Evolutionary conservation across 768 basidiomycete species (phyloP).

Genomic region (Rossbeevera mucosa): DNA sequence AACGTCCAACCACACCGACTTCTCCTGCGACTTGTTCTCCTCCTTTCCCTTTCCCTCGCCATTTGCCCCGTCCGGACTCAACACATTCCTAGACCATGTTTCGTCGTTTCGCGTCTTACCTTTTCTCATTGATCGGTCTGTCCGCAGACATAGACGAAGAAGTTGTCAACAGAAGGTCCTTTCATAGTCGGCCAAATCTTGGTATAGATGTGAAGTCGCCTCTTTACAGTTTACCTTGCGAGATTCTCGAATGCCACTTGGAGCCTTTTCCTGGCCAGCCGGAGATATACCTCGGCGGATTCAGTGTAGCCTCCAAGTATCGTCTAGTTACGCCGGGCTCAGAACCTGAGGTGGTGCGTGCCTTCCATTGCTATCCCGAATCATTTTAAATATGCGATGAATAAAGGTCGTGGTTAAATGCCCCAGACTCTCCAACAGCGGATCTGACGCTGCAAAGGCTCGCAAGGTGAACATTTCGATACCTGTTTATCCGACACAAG

Average conservation of each 20-base stretch:
- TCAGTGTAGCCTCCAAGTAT: conserved; percentile 4
- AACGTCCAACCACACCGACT: too few relatives aligned
- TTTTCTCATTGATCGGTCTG: neutral
- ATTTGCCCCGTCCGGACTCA: too few relatives aligned
- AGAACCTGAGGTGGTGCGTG: conserved; percentile 11
- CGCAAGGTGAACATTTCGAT: conserved; percentile 5
- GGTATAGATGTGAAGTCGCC: neutral
- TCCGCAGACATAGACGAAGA: too few relatives aligned
- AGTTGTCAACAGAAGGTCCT: neutral
- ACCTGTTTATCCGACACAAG: neutral
- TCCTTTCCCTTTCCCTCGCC: too few relatives aligned
- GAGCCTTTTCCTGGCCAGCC: conserved; percentile 9
- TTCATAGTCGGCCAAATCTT: neutral
- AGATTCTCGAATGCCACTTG: neutral
- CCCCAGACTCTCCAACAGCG: neutral
- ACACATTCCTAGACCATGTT: too few relatives aligned
- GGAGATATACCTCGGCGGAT: conserved; percentile 9
- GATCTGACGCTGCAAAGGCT: neutral
- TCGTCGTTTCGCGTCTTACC: neutral
- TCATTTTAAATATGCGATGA: neutral
- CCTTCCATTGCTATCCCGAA: neutral
- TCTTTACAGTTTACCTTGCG: neutral
- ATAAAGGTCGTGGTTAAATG: conserved; percentile 13
- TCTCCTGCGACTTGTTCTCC: too few relatives aligned
- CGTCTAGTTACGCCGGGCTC: neutral